Evolutionary conservation across 805 yeast genomes (phyloP), one percentile per base, ranked within the genome.

Genomic region (Wickerhamiella dianesei): DNA sequence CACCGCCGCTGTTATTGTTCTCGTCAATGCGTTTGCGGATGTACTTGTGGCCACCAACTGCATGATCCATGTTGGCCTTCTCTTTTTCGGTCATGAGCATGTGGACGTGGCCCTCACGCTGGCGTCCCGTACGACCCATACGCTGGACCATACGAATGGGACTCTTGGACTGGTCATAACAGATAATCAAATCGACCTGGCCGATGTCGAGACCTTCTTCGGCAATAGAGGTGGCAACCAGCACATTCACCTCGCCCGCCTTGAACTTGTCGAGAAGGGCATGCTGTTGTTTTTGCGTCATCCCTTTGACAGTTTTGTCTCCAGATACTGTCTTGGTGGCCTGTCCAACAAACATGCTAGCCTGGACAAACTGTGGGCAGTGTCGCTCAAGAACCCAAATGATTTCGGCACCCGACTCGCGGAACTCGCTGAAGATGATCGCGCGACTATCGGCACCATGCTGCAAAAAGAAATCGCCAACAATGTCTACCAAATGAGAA

Each of bases 171-270:
- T 95, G 84, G 58, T 92, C 98, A 64, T 78, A 92, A 59, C 96
- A 88, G 5, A 92, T 72, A 54, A 92, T 89, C 56, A 92, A 61
- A 63, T 92, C 98, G 45, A 92, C 99, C 61, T 94, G 96, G 29
- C 98, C 98, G 54, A 92, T 94, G 68, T 92, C 98, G 53, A 92
- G 71, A 41, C 99, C 99, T 69, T 92, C 99, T 62, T 92, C 99
- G 42, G 97, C 99, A 59, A 92, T 89, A 0, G 96, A 87, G 0
- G 99, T 92, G 3, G 97, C 96, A 4, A 92, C 95, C 18, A 92
- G 66, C 6, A 85, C 77, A 59, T 92, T 94, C 57, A 76, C 75
- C 1, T 64, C 69, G 5, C 95, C 96, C 0, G 63, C 57, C 56
- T 80, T 83, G 64, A 92, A 92, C 48, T 79, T 70, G 25, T 73